phyloP scores from a whole-genome alignment of 257 asterid species.

The Plantago ovata region DNA sequence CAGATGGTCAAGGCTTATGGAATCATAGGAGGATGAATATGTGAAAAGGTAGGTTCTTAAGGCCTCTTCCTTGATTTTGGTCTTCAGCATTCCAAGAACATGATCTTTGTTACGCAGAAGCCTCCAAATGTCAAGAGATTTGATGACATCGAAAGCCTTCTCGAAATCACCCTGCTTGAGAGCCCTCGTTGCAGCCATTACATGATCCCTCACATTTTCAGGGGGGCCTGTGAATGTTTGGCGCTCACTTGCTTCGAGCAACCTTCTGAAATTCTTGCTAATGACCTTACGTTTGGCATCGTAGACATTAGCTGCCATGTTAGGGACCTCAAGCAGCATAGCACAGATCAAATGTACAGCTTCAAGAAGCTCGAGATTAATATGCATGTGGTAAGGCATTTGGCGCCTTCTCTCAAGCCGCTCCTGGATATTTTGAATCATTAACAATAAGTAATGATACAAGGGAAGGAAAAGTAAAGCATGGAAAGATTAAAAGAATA shows the following conservation, averaged over 20 bases:
- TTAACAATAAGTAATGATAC: background rate
- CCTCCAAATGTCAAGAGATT: conserved; percentile 83
- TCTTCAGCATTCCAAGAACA: conserved; percentile 76
- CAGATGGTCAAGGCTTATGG: conserved; percentile 70
- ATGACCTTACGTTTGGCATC: conserved; percentile 81
- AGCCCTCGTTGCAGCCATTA: conserved; percentile 91
- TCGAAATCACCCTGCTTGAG: conserved; percentile 78
- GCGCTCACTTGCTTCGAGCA: conserved; percentile 80
- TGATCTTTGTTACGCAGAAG: conserved; percentile 60
- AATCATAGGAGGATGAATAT: conserved; percentile 65
- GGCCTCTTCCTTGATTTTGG: conserved; percentile 87
- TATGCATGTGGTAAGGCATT: conserved; percentile 99
- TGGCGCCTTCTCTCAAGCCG: conserved; percentile 93
- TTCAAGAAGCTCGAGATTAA: conserved; percentile 95
- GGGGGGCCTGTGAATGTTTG: conserved; percentile 94
- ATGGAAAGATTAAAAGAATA: background rate
- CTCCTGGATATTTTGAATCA: conserved; percentile 45
- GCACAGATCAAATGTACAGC: conserved; percentile 92
- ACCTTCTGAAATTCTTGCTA: conserved; percentile 76
- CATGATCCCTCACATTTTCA: conserved; percentile 93
- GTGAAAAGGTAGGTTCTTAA: conserved; percentile 84
- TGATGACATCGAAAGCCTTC: conserved; percentile 61
- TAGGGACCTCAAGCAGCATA: conserved; percentile 94
- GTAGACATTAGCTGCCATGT: conserved; percentile 86
- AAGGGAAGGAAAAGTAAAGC: background rate